phyloP scores from a whole-genome alignment of 2,329 filamentous ascomycete species.

The Pseudogymnoascus sp. region DNA sequence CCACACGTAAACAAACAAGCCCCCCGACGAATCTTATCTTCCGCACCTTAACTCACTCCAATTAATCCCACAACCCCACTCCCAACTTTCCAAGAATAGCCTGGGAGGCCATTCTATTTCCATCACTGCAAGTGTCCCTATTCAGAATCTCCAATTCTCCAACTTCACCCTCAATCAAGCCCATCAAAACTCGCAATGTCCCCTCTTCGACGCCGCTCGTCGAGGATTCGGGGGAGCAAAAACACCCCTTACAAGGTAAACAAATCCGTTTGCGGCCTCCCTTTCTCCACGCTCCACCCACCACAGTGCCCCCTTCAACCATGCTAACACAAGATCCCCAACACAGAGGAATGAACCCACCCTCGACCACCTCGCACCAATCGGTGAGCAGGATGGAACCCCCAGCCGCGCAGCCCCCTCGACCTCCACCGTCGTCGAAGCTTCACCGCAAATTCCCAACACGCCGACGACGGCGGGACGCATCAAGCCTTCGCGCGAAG shows the following conservation, averaged over 20 bases:
- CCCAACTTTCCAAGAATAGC: neutral
- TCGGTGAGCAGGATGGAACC: constrained; percentile 26
- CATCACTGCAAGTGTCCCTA: neutral
- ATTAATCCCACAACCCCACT: constrained; percentile 20
- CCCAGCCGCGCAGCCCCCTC: constrained; percentile 15
- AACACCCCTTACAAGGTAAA: constrained; percentile 25
- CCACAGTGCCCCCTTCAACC: neutral
- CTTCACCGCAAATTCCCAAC: constrained; percentile 22
- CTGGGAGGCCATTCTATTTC: constrained; percentile 1
- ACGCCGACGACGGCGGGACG: constrained; percentile 59
- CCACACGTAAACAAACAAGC: constrained; percentile 8
- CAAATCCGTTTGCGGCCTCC: constrained; percentile 9
- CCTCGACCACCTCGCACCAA: constrained; percentile 19
- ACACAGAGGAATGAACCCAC: constrained; percentile 11
- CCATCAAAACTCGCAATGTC: constrained; percentile 6
- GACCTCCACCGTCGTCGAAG: constrained; percentile 19
- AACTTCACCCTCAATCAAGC: neutral
- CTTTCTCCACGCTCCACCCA: neutral
- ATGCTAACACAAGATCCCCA: neutral
- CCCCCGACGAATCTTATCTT: constrained; percentile 4
- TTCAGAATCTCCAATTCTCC: neutral
- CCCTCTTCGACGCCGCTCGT: constrained; percentile 25
- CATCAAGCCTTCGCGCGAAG: constrained; percentile 55
- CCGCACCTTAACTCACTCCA: neutral
- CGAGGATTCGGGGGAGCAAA: constrained; percentile 23